Conservation (phyloP, 2,329 filamentous ascomycete genomes). For the Macrophomina phaseolina region DNA sequence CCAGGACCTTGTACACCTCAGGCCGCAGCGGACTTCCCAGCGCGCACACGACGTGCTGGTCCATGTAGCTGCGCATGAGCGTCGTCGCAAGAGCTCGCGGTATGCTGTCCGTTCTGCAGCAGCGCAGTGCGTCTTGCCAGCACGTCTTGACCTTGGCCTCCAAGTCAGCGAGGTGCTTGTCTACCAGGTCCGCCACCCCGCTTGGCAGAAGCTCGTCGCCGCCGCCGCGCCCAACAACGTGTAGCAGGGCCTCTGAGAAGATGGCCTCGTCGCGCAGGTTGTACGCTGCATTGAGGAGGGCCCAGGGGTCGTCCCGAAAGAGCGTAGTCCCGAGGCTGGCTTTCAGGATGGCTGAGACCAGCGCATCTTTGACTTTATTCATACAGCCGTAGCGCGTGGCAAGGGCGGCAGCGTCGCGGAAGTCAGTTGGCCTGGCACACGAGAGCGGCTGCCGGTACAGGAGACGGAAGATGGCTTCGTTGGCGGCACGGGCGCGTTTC, state of each 20-base stretch:
- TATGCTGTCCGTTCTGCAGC: not conserved
- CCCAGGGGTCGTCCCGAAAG: not conserved
- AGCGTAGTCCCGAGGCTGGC: not conserved
- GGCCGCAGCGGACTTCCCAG: not conserved
- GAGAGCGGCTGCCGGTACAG: not conserved
- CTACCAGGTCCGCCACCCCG: not conserved
- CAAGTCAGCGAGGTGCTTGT: not conserved
- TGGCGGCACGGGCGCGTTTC: not conserved
- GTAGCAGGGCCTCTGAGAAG: not conserved
- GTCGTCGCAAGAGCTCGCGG: not conserved
- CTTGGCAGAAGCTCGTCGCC: not conserved
- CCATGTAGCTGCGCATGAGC: not conserved
- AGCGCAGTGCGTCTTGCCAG: not conserved
- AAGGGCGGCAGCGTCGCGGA: not conserved
- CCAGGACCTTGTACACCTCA: not conserved
- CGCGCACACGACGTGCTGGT: not conserved
- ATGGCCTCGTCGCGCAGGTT: not conserved
- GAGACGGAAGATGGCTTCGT: conserved; percentile 2
- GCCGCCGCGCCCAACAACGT: not conserved
- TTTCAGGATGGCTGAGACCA: not conserved
- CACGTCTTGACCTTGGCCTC: not conserved
- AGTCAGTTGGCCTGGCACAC: not conserved
- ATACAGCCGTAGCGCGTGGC: not conserved
- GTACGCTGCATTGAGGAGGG: not conserved
- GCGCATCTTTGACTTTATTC: not conserved